Base-by-base conservation (phyloP, 495 filamentous ascomycete species). In the Hamigera avellanea region DNA sequence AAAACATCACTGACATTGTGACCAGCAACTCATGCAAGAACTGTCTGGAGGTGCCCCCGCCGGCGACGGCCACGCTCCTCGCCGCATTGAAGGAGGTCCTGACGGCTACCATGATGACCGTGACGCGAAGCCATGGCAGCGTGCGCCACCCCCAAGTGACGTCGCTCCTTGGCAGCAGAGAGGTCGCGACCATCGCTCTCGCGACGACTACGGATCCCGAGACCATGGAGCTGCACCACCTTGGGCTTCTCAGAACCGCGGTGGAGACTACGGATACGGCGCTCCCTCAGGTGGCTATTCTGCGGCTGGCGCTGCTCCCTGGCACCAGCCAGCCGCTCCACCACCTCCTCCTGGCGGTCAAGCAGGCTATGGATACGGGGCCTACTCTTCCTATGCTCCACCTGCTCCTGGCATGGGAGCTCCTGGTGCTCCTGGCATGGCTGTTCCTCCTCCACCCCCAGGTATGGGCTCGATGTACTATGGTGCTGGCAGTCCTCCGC, bases 11-110 rank as follows among this genome's bases (percentile, higher is more conserved):
- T 70, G 54, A 73, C 54, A 39, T 37, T 25, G 13, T 27, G 40
- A 37, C 8, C 49, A 93, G 85, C 81, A 89, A 83, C 84, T 98
- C 54, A 93, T 98, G 86, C 78, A 89, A 75, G 91, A 95, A 72
- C 70, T 98, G 40, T 86, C 82, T 47, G 87, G 86, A 37, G 81
- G 78, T 43, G 69, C 62, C n/a, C 63, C 75, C 33, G 69, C 71
- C 26, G 69, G 74, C 25, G 67, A 70, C 42, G 76, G 71, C 26
- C 72, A 79, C 32, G 73, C 73, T 33, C 77, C 81, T 48, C 81
- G 81, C 46, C 83, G 79, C 39, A 93, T 95, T 46, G 91, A 95
- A 70, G 84, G 79, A 30, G 86, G 85, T 15, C 82, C 86, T 37
- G 69, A 66, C 14, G 66, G 61, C 19, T 63, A 64, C 32, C 49